A percentile compares a stretch with the other conserved stretches of the same genome.
Evolutionary conservation across 1,284 basidiomycete genomes (phyloP).

Genomic region (Sanguinoderma infundibulare): DNA sequence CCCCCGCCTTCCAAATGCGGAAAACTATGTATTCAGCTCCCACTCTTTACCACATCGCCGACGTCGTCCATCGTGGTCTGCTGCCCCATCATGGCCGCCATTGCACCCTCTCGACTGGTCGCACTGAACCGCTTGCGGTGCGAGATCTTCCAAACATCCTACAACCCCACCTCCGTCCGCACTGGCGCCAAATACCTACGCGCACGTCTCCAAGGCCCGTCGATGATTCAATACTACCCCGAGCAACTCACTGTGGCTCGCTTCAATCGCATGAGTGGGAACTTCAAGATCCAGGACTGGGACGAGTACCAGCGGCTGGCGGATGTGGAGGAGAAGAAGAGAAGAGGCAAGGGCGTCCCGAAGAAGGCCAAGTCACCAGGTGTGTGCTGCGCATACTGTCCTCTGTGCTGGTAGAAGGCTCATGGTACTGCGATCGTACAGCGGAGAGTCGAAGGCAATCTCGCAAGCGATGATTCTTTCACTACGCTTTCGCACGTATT

Average conservation of each 20-base stretch:
- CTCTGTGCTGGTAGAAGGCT: not conserved
- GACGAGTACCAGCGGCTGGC: constrained; percentile 67
- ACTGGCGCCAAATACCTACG: constrained; percentile 88
- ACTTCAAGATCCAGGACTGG: constrained; percentile 62
- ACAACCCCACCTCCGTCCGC: constrained; percentile 78
- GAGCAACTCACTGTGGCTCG: constrained; percentile 54
- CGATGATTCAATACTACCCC: constrained; percentile 82
- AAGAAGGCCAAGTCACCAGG: constrained; percentile 76
- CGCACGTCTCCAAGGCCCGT: constrained; percentile 73
- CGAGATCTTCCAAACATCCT: constrained; percentile 82
- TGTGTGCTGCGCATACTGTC: constrained; percentile 41
- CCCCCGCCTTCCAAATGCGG: constrained; percentile 14
- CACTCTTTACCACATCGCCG: not conserved
- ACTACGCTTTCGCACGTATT: not conserved
- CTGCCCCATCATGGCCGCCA: constrained; percentile 37
- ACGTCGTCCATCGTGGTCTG: not conserved
- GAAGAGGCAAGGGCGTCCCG: constrained; percentile 80
- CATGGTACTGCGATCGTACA: constrained; percentile 21
- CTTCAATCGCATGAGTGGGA: constrained; percentile 46
- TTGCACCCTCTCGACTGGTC: constrained; percentile 50
- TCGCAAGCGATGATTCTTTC: constrained; percentile 40
- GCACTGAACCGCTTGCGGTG: constrained; percentile 64
- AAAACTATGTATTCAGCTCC: not conserved
- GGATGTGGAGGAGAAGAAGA: constrained; percentile 70
- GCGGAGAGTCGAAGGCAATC: constrained; percentile 49